Conservation (phyloP, 1,284 basidiomycete species). For the Fistulinella staudtii region DNA sequence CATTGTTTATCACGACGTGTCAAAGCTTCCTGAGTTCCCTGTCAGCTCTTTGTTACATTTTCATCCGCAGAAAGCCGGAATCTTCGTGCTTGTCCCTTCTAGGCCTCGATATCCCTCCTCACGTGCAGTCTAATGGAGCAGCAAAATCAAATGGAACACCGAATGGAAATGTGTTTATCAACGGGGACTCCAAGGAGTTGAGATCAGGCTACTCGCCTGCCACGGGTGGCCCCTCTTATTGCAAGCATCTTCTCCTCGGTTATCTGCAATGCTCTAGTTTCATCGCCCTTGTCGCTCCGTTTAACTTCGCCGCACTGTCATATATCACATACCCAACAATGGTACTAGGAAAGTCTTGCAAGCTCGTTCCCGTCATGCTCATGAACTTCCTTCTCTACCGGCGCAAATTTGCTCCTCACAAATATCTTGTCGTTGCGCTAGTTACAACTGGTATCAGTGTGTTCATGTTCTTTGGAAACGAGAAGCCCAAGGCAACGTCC, state of each 20-base stretch:
- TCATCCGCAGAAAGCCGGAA: constrained; percentile 55
- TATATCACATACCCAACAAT: constrained; percentile 99
- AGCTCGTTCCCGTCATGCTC: constrained; percentile 93
- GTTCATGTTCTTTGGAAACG: constrained; percentile 87
- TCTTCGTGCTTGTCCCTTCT: constrained; percentile 53
- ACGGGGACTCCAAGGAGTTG: constrained; percentile 26
- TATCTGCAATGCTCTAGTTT: constrained; percentile 85
- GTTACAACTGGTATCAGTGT: constrained; percentile 92
- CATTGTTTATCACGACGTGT: constrained; percentile 82
- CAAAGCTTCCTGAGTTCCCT: constrained; percentile 82
- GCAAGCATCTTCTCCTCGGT: constrained; percentile 57
- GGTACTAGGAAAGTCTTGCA: constrained; percentile 98
- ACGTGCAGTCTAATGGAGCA: constrained; percentile 27
- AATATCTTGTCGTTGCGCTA: constrained; percentile 89
- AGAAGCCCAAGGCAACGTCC: constrained; percentile 46
- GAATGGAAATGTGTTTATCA: constrained; percentile 25
- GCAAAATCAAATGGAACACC: constrained; percentile 17
- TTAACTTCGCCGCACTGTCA: constrained; percentile 90
- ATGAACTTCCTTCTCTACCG: constrained; percentile 93
- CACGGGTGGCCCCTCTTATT: constrained; percentile 37
- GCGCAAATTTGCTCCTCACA: constrained; percentile 86
- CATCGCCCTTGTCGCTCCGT: constrained; percentile 89
- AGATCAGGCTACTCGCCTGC: constrained; percentile 37
- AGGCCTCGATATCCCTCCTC: constrained; percentile 42
- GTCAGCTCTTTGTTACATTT: constrained; percentile 78